Percentiles rank a stretch among this genome's conserved stretches.
These are phyloP conservation scores for Mycena leptocephala DNA, from an alignment of 768 basidiomycete species.

Conservation along the genomic window DNA sequence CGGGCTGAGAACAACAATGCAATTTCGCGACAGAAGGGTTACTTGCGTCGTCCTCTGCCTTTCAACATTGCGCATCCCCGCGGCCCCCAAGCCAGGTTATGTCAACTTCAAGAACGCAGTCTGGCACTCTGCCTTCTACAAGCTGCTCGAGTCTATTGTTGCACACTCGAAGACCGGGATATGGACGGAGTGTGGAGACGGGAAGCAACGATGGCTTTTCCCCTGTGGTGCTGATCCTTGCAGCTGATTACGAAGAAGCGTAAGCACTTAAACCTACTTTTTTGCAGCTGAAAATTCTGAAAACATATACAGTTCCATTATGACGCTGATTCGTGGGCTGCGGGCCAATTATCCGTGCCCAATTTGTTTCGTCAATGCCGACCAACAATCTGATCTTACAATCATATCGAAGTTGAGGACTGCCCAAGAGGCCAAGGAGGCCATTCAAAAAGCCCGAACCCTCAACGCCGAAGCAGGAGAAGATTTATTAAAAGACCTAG, in stretches of 20 bases:
- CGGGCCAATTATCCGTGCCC: slow-evolving; percentile 48
- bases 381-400: too few species aligned
- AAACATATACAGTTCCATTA: slow-evolving; percentile 49
- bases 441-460: slow-evolving; percentile 33
- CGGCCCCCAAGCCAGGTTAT: slow-evolving; percentile 40
- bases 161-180: slow-evolving; percentile 27
- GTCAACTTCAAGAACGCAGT: slow-evolving; percentile 42
- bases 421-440: slow-evolving; percentile 26
- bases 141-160: slow-evolving; percentile 38
- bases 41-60: too few species aligned
- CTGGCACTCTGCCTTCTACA: slow-evolving; percentile 46
- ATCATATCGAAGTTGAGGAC: too few species aligned
- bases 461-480: slow-evolving; percentile 35
- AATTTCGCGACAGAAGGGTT: too few species aligned
- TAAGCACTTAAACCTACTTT: slow-evolving; percentile 43
- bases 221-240: slow-evolving; percentile 57
- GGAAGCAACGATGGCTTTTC: slow-evolving; percentile 46
- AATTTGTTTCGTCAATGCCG: too few species aligned
- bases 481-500: slow-evolving; percentile 36
- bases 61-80: too few species aligned
- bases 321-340: slow-evolving; percentile 54
- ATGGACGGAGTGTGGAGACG: slow-evolving; percentile 44
- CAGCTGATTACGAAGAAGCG: slow-evolving; percentile 65
- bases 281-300: background rate
- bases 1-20: too few species aligned